Evolutionary conservation across 345 rosid genomes (phyloP), one percentile per base, ranked within the genome.

Genomic region (thale cress (Arabidopsis thaliana)): DNA sequence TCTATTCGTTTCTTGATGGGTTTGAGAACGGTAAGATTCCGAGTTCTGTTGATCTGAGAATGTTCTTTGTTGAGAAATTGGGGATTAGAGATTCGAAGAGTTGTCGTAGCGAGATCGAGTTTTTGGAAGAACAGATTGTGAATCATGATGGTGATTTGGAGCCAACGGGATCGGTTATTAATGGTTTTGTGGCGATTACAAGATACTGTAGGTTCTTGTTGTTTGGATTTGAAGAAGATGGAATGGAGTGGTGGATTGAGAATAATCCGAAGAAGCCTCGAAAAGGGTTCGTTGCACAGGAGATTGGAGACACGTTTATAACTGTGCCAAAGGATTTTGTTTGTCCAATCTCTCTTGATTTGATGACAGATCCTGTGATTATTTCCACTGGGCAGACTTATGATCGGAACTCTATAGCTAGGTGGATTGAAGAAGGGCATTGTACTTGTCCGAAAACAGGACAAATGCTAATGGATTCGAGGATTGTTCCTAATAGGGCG

Each of bases 371-470:
- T 84, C 99, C 99, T 0, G 97, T 90, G 73, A 89, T 89, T 44
- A 75, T 93, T 13, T 92, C 97, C 0, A 92, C 96, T 0, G 96
- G 98, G 16, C 99, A 95, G 69, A 95, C 97, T 2, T 95, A 92
- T 59, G 98, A 95, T 48, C 87, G 97, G 82, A 83, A 85, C 71
- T 87, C 96, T 0, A 92, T 95, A 55, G 68, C 91, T 24, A 85
- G 99, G 75, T 95, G 99, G 99, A 71, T 95, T 69, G 98, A 95
- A 66, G 96, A 89, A 82, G 99, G 98, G 57, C 93, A 90, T 42
- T 81, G 84, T 72, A 87, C 86, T 45, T 95, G 98, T 67, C 99
- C 97, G 1, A 92, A 92, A 78, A 92, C 98, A 0, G 98, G 96
- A 32, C 98, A 90, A 67, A 79, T 87, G 88, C 83, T 92, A 5